Evolutionary conservation across 257 asterid species (phyloP).

Genomic region (Nicotiana attenuata): DNA sequence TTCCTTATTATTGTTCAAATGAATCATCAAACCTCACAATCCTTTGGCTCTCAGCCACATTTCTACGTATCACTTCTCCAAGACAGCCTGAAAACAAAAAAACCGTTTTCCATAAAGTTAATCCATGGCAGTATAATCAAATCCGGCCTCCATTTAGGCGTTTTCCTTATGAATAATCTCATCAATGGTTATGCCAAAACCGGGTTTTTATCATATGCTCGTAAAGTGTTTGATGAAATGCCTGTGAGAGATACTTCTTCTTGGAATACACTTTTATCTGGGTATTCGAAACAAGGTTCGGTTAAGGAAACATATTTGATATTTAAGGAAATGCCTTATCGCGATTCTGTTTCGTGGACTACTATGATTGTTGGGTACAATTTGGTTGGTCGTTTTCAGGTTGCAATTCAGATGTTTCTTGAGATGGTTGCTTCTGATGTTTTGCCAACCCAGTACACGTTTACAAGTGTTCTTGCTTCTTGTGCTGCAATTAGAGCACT

Average conservation of each 20-base stretch:
- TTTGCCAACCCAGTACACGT: constrained; percentile 58
- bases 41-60: constrained; percentile 24
- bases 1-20: background rate
- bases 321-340: constrained; percentile 44
- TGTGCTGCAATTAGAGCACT: constrained; percentile 49
- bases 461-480: constrained; percentile 62
- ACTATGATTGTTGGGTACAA: constrained; percentile 73
- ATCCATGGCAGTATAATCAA: constrained; percentile 55
- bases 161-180: constrained; percentile 57
- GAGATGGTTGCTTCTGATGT: constrained; percentile 48
- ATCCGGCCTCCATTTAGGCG: constrained; percentile 49
- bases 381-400: constrained; percentile 37
- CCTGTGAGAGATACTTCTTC: constrained; percentile 55
- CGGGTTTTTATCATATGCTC: constrained; percentile 51
- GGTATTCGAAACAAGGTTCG: constrained; percentile 57
- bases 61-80: constrained; percentile 53
- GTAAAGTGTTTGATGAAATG: constrained; percentile 60
- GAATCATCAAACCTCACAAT: background rate
- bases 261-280: constrained; percentile 73
- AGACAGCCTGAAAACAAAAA: constrained; percentile 44
- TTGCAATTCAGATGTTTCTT: constrained; percentile 45
- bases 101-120: constrained; percentile 33
- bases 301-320: constrained; percentile 41
- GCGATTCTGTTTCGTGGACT: constrained; percentile 87
- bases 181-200: constrained; percentile 61